Base-by-base conservation (phyloP, 176 grass and related monocot genomes). In the Hordeum marinum region DNA sequence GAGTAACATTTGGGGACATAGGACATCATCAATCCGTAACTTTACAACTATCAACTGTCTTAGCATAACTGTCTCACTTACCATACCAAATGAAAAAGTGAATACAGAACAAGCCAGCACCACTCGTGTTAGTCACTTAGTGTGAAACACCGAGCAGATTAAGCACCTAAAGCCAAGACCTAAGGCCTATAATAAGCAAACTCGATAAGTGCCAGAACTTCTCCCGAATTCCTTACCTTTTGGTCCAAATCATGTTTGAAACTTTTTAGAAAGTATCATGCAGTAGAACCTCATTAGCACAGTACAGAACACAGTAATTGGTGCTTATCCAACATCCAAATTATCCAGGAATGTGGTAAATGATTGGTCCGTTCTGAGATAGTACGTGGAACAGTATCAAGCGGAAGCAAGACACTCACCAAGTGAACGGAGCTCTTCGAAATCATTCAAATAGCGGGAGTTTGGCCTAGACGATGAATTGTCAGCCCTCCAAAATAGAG, bases 361-460 rank as follows among this genome's bases (percentile, higher is more conserved):
- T 82, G 54, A 64, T 29, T 39, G 14, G 84, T 76, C 15, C 39
- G 46, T 68, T 29, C 60, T 75, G 21, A 23, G 21, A 78, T 86
- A 23, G 52, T 77, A 82, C 23, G 35, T 6, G 57, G 45, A 68
- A 82, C 72, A 27, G 21, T 82, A 77, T 20, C 48, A 69, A 39
- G 46, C n/a, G 7, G 9, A 62, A 65, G n/a, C 61, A 77, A 78
- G 50, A 64, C 68, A 54, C 89, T 90, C 85, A 98, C 96, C 96
- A 85, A 98, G 91, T 78, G 96, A 94, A 37, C 78, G 91, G n/a
- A 98, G 81, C 75, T 95, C 91, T 85, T 98, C 89, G 79, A 98
- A 98, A 92, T 98, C 96, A 90, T 90, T 98, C 48, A 92, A 76
- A 80, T 98, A 98, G 65, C 96, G 93, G 20, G 96, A 98, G 89